Percentiles rank a stretch among this genome's conserved stretches.
These are phyloP conservation scores for Nissolia schottii DNA, from an alignment of 306 rosid species.

Conservation along the genomic window DNA sequence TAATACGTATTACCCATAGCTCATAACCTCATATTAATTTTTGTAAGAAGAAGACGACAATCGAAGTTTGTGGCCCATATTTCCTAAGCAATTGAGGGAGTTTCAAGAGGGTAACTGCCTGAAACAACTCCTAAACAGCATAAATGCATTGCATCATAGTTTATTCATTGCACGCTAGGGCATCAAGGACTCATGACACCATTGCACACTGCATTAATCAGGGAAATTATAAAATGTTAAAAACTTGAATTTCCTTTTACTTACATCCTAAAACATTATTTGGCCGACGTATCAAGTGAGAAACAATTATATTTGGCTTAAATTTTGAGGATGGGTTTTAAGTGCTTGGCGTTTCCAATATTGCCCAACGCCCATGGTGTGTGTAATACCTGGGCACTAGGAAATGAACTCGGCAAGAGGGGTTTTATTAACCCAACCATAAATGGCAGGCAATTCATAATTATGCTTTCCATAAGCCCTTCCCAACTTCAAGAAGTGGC, in stretches of 20 bases:
- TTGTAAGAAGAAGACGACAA: background rate
- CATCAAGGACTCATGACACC: background rate
- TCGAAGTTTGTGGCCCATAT: background rate
- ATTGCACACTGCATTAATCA: background rate
- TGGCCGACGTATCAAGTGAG: background rate
- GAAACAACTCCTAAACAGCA: background rate
- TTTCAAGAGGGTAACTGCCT: background rate
- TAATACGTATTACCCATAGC: too few relatives aligned
- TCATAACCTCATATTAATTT: too few relatives aligned
- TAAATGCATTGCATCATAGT: background rate
- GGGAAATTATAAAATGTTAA: background rate
- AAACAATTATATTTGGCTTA: background rate
- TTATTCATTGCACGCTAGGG: background rate
- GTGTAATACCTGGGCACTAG: background rate
- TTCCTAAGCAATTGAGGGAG: background rate
- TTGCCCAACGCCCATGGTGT: background rate
- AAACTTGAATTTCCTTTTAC: background rate
- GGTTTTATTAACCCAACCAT: background rate
- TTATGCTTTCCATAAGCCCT: background rate
- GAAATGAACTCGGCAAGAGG: background rate
- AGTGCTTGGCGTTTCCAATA: background rate
- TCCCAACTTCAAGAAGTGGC: background rate
- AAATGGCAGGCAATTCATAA: background rate
- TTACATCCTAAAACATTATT: background rate
- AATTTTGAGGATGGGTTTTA: background rate